Conservation (phyloP, 192 early-diverging fungal genomes). For the Umbelopsis sp. region DNA sequence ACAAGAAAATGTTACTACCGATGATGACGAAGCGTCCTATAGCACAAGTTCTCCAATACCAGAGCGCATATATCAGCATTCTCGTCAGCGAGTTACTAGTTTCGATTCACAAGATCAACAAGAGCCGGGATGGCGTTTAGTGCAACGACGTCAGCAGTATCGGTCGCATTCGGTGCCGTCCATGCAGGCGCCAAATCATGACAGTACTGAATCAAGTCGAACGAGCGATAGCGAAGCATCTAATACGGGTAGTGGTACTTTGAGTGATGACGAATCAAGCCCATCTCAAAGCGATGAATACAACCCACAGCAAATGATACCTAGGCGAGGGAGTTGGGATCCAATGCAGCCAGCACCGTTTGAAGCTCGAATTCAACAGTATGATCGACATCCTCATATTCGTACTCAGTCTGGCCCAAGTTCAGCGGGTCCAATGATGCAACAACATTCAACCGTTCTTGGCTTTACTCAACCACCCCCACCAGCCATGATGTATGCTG, state of each 20-base stretch:
- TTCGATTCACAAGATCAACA: not conserved
- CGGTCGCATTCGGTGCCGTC: constrained; percentile 1
- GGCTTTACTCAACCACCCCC: not conserved
- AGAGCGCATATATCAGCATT: not conserved
- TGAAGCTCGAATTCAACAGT: constrained; percentile 7
- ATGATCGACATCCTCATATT: constrained; percentile 13
- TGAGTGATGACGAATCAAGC: not conserved
- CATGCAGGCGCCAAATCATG: not conserved
- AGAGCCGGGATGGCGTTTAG: not conserved
- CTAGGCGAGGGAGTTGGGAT: not conserved
- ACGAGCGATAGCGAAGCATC: not conserved
- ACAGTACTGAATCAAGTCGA: not conserved
- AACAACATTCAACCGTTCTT: not conserved
- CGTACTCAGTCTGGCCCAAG: constrained; percentile 3
- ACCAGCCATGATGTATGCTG: not conserved
- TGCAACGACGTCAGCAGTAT: not conserved
- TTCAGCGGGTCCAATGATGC: not conserved
- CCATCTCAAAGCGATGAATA: not conserved
- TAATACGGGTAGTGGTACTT: not conserved
- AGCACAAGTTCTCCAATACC: not conserved
- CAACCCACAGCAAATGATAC: not conserved
- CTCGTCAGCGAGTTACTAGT: not conserved
- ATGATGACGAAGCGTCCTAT: not conserved
- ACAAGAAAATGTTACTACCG: not conserved
- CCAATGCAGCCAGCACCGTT: constrained; percentile 8